phyloP scores from a whole-genome alignment of 345 rosid species.

The Toxicodendron radicans region DNA sequence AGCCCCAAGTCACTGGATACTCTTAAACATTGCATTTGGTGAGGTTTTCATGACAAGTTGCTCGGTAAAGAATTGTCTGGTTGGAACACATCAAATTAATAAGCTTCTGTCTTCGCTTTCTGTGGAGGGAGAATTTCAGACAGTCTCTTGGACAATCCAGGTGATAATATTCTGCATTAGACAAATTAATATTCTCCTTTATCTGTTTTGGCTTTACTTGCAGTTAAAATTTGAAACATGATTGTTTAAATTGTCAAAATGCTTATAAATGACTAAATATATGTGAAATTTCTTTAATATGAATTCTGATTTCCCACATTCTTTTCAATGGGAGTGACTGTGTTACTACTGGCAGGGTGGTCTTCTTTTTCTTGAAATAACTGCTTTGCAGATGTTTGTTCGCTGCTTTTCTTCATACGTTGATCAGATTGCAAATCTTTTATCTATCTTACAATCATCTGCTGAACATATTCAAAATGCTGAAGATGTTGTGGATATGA shows the following conservation, averaged over 20 bases:
- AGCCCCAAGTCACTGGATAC: conserved; percentile 42
- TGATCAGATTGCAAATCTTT: conserved; percentile 28
- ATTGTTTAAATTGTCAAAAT: background rate
- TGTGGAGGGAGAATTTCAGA: conserved; percentile 54
- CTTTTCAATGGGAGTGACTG: conserved; percentile 28
- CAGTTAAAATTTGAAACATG: background rate
- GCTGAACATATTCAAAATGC: conserved; percentile 30
- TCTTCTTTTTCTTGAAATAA: conserved; percentile 59
- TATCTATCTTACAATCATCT: conserved; percentile 38
- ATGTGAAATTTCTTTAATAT: conserved; percentile 4
- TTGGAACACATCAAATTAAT: conserved; percentile 47
- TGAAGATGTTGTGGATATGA: conserved; percentile 27
- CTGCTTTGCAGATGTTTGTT: conserved; percentile 49
- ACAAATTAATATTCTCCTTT: conserved; percentile 12
- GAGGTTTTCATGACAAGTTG: conserved; percentile 53
- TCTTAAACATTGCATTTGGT: conserved; percentile 44
- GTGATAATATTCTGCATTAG: conserved; percentile 37
- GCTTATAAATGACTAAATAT: background rate
- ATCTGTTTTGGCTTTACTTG: conserved; percentile 16
- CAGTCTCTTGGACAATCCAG: conserved; percentile 57
- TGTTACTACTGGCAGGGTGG: conserved; percentile 75
- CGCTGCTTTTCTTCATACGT: conserved; percentile 46
- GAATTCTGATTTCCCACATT: conserved; percentile 5
- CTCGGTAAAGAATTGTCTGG: conserved; percentile 49
- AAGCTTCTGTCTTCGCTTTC: conserved; percentile 61